These are phyloP conservation scores for Kodamaea hsintzibuensis DNA, from an alignment of 805 yeast genomes.

Conservation along the genomic window DNA sequence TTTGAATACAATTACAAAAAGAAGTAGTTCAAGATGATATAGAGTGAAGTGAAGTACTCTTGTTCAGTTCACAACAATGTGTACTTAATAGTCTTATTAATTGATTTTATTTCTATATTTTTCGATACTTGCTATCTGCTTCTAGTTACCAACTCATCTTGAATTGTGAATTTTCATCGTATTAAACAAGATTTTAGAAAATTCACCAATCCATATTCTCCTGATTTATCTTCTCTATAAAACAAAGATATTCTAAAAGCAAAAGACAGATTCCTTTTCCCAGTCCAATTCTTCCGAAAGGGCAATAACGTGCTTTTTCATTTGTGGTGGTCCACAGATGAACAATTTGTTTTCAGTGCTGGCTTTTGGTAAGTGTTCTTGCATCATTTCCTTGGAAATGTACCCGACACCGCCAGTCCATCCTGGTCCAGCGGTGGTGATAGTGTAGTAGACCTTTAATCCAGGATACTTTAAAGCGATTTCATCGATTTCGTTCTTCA, in stretches of 20 bases:
- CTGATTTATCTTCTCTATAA: not conserved
- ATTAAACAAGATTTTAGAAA: no score
- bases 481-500: conserved; percentile 72
- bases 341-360: conserved; percentile 54
- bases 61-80: no score
- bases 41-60: no score
- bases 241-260: conserved; percentile 35
- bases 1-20: no score
- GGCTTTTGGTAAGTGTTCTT: conserved; percentile 53
- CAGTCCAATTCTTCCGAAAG: conserved; percentile 64
- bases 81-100: no score
- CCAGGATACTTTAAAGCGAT: conserved; percentile 62
- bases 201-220: no score
- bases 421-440: conserved; percentile 47
- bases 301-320: conserved; percentile 55
- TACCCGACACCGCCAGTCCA: conserved; percentile 66
- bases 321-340: conserved; percentile 73
- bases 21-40: no score
- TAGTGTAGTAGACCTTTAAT: conserved; percentile 59
- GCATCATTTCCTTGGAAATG: conserved; percentile 58
- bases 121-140: no score
- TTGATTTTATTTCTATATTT: no score
- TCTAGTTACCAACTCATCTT: no score
- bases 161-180: no score
- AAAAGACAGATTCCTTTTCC: conserved; percentile 53